Evolutionary conservation across 371 early-diverging fungal species (phyloP).

Genomic region (Haplosporangium sp.): DNA sequence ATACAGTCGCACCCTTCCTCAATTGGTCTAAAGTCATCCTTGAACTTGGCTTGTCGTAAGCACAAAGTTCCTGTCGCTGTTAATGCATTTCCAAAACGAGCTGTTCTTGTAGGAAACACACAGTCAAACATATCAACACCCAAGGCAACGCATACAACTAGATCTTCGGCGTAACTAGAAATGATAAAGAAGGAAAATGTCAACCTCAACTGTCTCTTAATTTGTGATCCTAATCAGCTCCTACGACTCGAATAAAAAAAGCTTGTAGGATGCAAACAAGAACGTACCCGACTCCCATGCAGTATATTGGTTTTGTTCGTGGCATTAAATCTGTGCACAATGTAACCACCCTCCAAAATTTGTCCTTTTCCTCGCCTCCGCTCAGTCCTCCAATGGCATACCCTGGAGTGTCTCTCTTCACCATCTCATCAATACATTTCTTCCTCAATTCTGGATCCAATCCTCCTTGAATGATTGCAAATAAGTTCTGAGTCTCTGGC

Average conservation of each 20-base stretch:
- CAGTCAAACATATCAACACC: constrained; percentile 99
- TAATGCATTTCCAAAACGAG: constrained; percentile 94
- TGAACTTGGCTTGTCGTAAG: constrained; percentile 73
- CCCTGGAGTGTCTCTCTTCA: constrained; percentile 90
- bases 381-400: constrained; percentile 96
- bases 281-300: constrained; percentile 95
- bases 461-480: constrained; percentile 98
- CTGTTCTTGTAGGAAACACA: constrained; percentile 97
- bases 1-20: constrained; percentile 88
- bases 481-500: constrained; percentile 86
- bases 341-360: constrained; percentile 91
- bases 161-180: constrained; percentile 91
- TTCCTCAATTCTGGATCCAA: constrained; percentile 80
- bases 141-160: constrained; percentile 93
- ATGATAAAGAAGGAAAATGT: constrained; percentile 26
- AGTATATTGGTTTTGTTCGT: constrained; percentile 90
- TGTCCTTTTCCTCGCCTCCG: constrained; percentile 96
- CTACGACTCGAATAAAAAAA: not conserved
- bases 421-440: constrained; percentile 88
- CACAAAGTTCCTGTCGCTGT: constrained; percentile 83
- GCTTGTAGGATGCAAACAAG: not conserved
- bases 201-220: not conserved
- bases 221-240: too few species aligned
- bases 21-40: constrained; percentile 80
- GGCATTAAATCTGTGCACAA: constrained; percentile 90